Percentiles rank a stretch among this genome's conserved stretches.
phyloP scores from a whole-genome alignment of 306 rosid species.

The Casuarina glauca region DNA sequence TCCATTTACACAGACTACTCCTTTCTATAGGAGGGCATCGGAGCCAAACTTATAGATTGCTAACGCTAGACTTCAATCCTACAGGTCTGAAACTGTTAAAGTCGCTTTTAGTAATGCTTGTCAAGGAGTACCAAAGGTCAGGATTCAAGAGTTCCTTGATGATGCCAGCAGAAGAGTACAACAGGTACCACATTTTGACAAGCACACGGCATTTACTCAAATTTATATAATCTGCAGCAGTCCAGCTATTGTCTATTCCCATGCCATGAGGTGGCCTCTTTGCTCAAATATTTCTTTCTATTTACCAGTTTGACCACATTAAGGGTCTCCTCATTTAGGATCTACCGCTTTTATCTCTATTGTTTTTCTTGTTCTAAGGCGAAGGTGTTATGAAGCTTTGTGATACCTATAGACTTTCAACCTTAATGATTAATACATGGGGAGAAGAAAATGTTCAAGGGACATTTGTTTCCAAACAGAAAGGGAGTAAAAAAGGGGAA shows the following conservation, averaged over 20 bases:
- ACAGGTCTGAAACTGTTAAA: not conserved
- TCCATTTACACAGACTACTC: not conserved
- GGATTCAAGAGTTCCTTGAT: not conserved
- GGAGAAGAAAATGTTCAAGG: not conserved
- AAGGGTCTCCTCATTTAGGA: not conserved
- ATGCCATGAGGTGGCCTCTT: not conserved
- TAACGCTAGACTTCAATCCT: not conserved
- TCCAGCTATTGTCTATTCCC: not conserved
- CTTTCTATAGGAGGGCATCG: not conserved
- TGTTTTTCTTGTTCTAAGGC: not conserved
- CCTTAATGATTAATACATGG: not conserved
- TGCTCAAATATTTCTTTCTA: not conserved
- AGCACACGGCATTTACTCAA: not conserved
- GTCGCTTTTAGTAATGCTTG: not conserved
- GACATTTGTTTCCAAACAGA: not conserved
- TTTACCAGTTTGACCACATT: not conserved
- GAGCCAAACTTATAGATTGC: not conserved
- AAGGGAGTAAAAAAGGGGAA: not conserved
- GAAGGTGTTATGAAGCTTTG: not conserved
- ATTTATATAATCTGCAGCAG: not conserved
- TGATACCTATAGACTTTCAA: not conserved
- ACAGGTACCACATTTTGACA: not conserved
- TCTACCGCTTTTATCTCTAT: not conserved
- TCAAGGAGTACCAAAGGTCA: not conserved
- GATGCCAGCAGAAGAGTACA: not conserved